Conservation (phyloP, 345 rosid species). For the Eucalyptus viminalis region DNA sequence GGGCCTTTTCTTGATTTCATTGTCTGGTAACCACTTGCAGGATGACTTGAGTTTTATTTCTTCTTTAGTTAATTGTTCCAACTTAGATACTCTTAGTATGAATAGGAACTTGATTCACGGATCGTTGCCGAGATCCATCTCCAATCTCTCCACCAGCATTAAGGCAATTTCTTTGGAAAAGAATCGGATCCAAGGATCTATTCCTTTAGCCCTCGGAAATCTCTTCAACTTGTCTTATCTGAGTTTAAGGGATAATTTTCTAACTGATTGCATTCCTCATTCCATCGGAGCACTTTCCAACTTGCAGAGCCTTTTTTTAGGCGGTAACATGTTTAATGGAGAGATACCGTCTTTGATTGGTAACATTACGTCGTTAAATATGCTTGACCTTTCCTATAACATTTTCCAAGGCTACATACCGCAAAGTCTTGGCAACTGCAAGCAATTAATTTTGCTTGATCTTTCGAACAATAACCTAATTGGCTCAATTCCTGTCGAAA, state of each 20-base stretch:
- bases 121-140: background rate
- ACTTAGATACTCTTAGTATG: rapidly evolving
- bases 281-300: background rate
- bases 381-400: rapidly evolving
- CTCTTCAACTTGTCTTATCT: rapidly evolving
- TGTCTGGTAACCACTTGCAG: rapidly evolving
- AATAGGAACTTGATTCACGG: background rate
- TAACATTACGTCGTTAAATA: background rate
- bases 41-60: background rate
- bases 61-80: background rate
- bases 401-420: background rate
- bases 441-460: background rate
- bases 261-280: background rate
- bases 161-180: rapidly evolving
- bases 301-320: rapidly evolving
- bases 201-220: background rate
- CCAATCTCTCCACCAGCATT: background rate
- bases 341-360: background rate
- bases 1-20: rapidly evolving
- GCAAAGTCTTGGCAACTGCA: background rate
- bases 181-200: background rate
- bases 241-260: rapidly evolving
- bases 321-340: background rate
- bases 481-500: background rate
- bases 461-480: background rate